Conservation (phyloP, 768 basidiomycete species). For the Ramaria sp. region DNA sequence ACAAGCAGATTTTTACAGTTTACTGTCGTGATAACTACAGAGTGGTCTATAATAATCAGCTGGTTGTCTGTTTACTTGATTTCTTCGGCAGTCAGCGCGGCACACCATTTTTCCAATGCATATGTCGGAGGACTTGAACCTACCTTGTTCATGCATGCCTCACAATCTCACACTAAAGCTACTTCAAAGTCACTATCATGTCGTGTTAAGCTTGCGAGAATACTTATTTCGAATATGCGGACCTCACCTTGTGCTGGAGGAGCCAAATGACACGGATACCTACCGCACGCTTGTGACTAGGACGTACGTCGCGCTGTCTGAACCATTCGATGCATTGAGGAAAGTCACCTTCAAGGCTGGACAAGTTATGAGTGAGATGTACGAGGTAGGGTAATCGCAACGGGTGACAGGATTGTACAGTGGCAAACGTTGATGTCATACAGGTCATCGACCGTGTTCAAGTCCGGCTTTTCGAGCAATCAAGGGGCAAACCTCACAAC, state of each 20-base stretch:
- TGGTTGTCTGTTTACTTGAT: no score
- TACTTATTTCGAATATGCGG: background rate
- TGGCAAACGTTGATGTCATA: background rate
- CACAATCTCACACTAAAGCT: background rate
- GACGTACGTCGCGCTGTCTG: conserved; percentile 2
- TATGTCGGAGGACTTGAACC: background rate
- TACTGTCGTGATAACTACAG: no score
- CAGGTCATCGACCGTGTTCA: conserved; percentile 58
- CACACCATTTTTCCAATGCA: no score
- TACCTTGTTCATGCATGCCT: background rate
- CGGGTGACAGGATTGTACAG: background rate
- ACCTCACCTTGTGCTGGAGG: background rate
- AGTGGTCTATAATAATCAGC: no score
- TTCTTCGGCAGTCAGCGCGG: no score
- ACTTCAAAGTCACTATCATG: conserved; percentile 1
- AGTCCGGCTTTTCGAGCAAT: conserved; percentile 34
- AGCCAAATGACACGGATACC: background rate
- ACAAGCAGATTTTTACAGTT: no score
- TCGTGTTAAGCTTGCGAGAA: background rate
- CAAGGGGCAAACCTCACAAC: conserved; percentile 34
- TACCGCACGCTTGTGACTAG: background rate
- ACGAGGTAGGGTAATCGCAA: background rate
- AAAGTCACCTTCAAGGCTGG: background rate
- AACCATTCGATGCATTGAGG: background rate
- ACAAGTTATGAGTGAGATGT: conserved; percentile 4